Base-by-base conservation (phyloP, 495 filamentous ascomycete genomes). In the Amniculicola lignicola region DNA sequence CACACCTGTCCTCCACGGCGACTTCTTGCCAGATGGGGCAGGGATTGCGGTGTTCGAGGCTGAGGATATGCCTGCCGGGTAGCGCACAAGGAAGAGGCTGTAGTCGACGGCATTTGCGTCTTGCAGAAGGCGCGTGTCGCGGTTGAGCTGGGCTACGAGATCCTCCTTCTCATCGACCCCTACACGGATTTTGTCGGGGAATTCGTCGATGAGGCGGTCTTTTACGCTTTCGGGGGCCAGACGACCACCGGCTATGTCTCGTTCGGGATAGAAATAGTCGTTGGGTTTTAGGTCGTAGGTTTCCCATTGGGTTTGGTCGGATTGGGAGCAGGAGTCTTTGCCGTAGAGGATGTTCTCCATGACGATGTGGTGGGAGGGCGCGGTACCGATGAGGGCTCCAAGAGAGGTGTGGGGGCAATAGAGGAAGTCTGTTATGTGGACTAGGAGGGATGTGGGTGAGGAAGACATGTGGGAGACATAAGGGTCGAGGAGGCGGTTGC, bases 321-420 rank as follows among this genome's bases (percentile, higher is more conserved):
- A 29, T 22, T 29, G 28, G 0, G 67, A 62, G 40, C 76, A 72
- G 5, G 73, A 66, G 1, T 69, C 66, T 45, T 77, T 67, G 3
- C 82, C 83, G 62, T 79, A 79, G 36, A 87, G 70, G 44, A 84
- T 72, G 65, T 87, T 87, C 40, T 87, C 84, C 84, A 87, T 88
- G 58, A 87, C 74, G 57, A 88, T 81, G 64, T 87, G 83, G 58
- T 85, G 82, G 0, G 79, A 77, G 0, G 85, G 83, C 0, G 80
- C 76, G 3, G 74, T 69, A 1, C 79, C 72, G 4, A 85, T 54
- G 0, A 81, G 37, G 12, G 73, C 73, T 0, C 84, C 84, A 3
- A 88, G 47, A 0, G 80, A 78, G 7, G 60, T 22, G 11, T 75
- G 75, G 0, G 79, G 75, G 0, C 76, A 72, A 22, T 79, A 74